phyloP scores from a whole-genome alignment of 78 protist species.

The Isochrysis galbana region DNA sequence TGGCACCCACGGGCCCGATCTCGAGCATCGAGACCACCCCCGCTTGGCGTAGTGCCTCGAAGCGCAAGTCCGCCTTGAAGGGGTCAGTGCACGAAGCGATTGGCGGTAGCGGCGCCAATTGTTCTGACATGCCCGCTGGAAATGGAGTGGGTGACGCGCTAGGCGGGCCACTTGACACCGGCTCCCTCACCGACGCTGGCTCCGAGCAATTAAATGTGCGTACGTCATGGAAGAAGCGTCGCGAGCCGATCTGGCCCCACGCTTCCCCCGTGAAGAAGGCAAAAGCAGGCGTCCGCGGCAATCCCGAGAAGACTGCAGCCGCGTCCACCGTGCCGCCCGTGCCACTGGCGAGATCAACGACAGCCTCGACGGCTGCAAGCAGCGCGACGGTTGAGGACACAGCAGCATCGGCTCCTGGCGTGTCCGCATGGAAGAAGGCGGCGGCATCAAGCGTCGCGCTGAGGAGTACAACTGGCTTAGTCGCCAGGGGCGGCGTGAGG shows the following conservation, averaged over 20 bases:
- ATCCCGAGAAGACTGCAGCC: too few species aligned
- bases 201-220: background rate
- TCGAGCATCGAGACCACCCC: background rate
- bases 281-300: background rate
- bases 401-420: background rate
- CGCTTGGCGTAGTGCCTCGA: background rate
- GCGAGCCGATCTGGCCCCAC: background rate
- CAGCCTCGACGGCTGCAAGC: background rate
- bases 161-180: background rate
- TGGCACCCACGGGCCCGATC: background rate
- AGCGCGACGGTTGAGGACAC: background rate
- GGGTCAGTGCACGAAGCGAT: background rate
- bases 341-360: background rate
- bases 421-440: background rate
- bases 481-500: background rate
- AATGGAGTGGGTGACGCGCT: background rate
- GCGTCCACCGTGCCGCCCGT: background rate
- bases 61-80: background rate
- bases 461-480: background rate
- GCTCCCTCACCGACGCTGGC: background rate
- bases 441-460: constrained; percentile 5
- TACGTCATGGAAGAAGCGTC: background rate
- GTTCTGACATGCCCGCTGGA: background rate
- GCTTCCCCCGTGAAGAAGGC: constrained; percentile 8
- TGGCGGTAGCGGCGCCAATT: background rate